Conservation (phyloP, 2,329 filamentous ascomycete species). For the Microdochium bolleyi region DNA sequence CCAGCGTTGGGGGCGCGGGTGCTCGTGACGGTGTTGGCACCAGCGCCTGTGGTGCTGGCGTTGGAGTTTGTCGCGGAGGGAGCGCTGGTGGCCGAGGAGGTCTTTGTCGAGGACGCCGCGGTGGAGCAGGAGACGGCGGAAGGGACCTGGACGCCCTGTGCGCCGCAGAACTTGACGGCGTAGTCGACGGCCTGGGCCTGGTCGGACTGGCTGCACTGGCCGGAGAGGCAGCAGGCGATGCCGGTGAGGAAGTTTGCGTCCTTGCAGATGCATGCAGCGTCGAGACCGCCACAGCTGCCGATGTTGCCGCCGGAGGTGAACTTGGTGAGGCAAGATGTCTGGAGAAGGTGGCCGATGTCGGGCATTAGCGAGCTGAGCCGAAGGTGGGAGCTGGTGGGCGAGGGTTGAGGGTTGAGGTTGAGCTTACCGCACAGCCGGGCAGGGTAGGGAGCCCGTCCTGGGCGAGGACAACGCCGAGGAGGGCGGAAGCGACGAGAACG, state of each 20-base stretch:
- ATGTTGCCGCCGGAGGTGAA: constrained; percentile 28
- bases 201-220: constrained; percentile 29
- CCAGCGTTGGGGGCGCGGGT: constrained; percentile 1
- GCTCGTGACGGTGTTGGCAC: neutral
- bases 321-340: constrained; percentile 21
- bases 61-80: constrained; percentile 6
- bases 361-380: neutral
- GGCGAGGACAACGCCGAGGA: constrained; percentile 44
- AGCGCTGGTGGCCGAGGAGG: constrained; percentile 1
- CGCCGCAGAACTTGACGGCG: constrained; percentile 22
- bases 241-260: constrained; percentile 32
- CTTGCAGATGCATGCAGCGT: constrained; percentile 41
- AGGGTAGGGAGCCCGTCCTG: constrained; percentile 31
- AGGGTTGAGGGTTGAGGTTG: constrained; percentile 4
- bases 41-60: too few relatives aligned
- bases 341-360: neutral
- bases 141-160: constrained; percentile 19
- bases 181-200: constrained; percentile 23
- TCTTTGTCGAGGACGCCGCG: constrained; percentile 1
- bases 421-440: constrained; percentile 48
- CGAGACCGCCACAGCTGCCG: constrained; percentile 26
- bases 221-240: constrained; percentile 41
- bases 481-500: constrained; percentile 38
- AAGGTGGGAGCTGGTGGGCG: neutral
- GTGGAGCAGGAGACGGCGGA: constrained; percentile 8